These are phyloP conservation scores for Phytophthora tubulina DNA, from an alignment of 352 stramenopile species.

Conservation along the genomic window DNA sequence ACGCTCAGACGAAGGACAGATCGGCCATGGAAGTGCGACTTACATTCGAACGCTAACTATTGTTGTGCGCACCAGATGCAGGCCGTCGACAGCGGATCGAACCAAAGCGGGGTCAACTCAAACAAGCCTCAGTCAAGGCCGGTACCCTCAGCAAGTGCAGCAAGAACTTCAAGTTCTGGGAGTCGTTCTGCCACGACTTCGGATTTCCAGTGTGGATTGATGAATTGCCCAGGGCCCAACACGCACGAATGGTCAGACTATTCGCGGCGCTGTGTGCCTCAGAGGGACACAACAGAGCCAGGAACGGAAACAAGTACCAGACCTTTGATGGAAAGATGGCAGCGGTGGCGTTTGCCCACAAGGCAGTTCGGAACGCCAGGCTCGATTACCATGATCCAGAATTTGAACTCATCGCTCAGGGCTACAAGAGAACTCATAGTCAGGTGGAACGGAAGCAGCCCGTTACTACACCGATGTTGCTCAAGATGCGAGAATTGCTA, in stretches of 20 bases:
- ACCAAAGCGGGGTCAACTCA: background rate
- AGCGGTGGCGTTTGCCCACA: slow-evolving; percentile 10
- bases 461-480: slow-evolving; percentile 44
- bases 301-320: no score
- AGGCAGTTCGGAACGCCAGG: slow-evolving; percentile 29
- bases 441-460: slow-evolving; percentile 43
- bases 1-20: slow-evolving; percentile 17
- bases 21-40: background rate
- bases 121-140: background rate
- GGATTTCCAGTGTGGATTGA: slow-evolving; percentile 37
- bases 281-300: no score
- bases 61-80: background rate
- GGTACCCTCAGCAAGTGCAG: slow-evolving; percentile 6
- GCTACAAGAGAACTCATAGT: slow-evolving; percentile 36
- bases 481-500: slow-evolving; percentile 16
- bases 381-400: slow-evolving; percentile 40
- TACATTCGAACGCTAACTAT: background rate
- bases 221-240: slow-evolving; percentile 27
- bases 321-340: no score
- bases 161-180: slow-evolving; percentile 27
- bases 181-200: slow-evolving; percentile 25
- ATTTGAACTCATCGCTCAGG: slow-evolving; percentile 42
- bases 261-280: slow-evolving; percentile 11
- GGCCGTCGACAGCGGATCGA: background rate
- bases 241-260: slow-evolving; percentile 35